Percentiles rank a stretch among this genome's conserved stretches.
Conservation (phyloP, 2,329 filamentous ascomycete genomes). For the Cryphonectria radicalis region DNA sequence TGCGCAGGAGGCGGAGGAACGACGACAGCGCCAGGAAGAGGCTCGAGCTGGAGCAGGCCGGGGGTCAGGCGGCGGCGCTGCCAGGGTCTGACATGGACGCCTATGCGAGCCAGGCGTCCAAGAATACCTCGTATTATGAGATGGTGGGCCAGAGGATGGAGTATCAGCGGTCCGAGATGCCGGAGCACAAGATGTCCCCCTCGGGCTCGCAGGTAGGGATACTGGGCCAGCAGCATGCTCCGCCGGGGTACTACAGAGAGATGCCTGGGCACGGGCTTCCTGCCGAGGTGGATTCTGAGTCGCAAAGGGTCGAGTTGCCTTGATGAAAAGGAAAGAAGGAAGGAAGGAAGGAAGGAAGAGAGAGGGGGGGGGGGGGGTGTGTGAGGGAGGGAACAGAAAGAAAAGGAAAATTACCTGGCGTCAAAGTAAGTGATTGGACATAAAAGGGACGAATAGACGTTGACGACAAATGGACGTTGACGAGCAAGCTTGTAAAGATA, state of each 20-base stretch:
- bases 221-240: neutral
- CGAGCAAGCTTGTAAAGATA: too few relatives aligned
- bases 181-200: neutral
- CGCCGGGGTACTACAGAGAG: neutral
- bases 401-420: too few relatives aligned
- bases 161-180: neutral
- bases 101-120: neutral
- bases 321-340: neutral
- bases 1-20: constrained; percentile 23
- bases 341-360: neutral
- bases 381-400: too few relatives aligned
- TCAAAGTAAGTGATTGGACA: too few relatives aligned
- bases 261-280: neutral
- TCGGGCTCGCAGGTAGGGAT: neutral
- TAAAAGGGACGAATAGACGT: too few relatives aligned
- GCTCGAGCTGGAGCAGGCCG: neutral
- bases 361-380: too few relatives aligned
- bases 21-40: neutral
- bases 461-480: too few relatives aligned
- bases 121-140: neutral
- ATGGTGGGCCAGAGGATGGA: constrained; percentile 3
- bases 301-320: neutral
- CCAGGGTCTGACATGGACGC: neutral
- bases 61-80: neutral
- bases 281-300: neutral